Evolutionary conservation across 2,329 filamentous ascomycete species (phyloP), one percentile per base, ranked within the genome.

Genomic region (Diplodia scrobiculata): DNA sequence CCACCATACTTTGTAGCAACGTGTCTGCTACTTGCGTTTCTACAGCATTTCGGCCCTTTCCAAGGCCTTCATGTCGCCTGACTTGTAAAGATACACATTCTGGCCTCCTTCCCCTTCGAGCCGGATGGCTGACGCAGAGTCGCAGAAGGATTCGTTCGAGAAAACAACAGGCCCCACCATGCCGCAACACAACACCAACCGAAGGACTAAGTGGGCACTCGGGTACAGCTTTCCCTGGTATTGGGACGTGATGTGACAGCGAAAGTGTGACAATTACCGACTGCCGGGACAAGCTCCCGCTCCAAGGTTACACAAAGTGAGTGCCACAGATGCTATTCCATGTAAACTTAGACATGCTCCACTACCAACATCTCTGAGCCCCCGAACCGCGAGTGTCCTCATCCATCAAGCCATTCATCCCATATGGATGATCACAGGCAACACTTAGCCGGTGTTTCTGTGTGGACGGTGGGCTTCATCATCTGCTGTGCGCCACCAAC

Each of bases 241-340:
- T 27, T 62, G 58, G 58, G 58, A 62, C 58, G 58, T 50, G 58
- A 62, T 62, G 58, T 62, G 58, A 62, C 58, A 25, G 58, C 48
- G 45, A 62, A 34, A 50, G 29, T 62, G 58, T 62, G 45, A 36
- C 58, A 50, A 62, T 25, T 62, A 62, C 58, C 58, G 58, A n/a
- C 45, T 19, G 9, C 58, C 58, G 51, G 58, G 58, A 50, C 29
- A 25, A 36, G 55, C 58, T 62, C 41, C 58, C 45, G 27, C 45
- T 36, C 19, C 11, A n/a, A 62, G 14, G 41, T 50, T 34, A 50
- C 58, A 50, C 29, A 50, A 50, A 27, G 29, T 32, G 47, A 50
- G 41, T 45, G 58, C 58, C 58, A 62, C 58, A 47, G 10, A 62
- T 62, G 58, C 58, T 5, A 25, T 10, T 60, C n/a, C 13, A 6